Base-by-base conservation (phyloP, 805 yeast genomes). In the Saccharomycopsis olivae region DNA sequence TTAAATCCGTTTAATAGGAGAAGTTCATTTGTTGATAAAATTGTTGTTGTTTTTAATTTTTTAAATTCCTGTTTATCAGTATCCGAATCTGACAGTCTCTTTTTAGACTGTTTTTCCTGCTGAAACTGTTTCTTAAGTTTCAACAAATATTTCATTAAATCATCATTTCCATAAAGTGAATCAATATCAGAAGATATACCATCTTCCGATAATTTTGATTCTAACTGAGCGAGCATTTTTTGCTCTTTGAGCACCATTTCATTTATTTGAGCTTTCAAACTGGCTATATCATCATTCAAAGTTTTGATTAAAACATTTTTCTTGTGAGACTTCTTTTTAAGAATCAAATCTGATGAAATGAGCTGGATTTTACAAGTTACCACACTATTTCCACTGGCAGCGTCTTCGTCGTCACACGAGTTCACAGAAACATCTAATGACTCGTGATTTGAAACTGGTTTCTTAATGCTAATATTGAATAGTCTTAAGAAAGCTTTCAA, bases 281-380 rank as follows among this genome's bases (percentile, higher is more conserved):
- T 23, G 14, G n/a, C 16, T n/a, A 46, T 40, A 29, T 46, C 49
- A 13, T 33, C 20, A 18, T 29, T 40, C 28, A 46, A 36, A 27
- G 35, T 40, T 20, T 43, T 46, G 23, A 46, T 36, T 32, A 43
- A 41, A 16, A 32, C 31, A 17, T 34, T 43, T 32, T 46, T 46
- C 30, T 40, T 46, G 32, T 40, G 21, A 1, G 49, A 46, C 23
- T 46, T 43, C 24, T 46, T 43, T 28, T 43, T 43, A 14, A 46
- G 33, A n/a, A 43, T n/a, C 10, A 44, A 38, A 23, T 46, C 48
- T 3, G 49, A 43, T 3, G 43, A 38, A 31, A 46, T 38, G 5
- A 46, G 35, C 31, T 46, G 49, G 15, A 46, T 24, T 29, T 40
- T 29, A 31, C 49, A 46, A 19, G 16, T 29, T 13, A 47, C 23